These are phyloP conservation scores for Ormosia emarginata DNA, from an alignment of 306 rosid species.

Conservation along the genomic window DNA sequence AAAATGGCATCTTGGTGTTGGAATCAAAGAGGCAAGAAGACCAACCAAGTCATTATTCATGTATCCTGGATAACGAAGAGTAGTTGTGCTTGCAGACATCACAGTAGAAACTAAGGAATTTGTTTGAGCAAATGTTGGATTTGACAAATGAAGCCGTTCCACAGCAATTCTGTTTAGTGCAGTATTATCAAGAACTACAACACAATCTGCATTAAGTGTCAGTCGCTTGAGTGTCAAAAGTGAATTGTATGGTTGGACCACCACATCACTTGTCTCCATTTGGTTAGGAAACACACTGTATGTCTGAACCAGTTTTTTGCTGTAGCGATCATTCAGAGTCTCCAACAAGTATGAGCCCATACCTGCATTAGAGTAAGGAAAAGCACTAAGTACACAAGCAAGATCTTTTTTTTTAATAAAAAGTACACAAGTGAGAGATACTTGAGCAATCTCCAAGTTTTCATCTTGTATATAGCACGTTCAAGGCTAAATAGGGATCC, in stretches of 20 bases:
- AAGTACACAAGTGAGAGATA: conserved; percentile 5
- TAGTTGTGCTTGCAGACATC: conserved; percentile 98
- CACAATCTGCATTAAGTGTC: conserved; percentile 97
- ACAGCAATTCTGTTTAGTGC: conserved; percentile 96
- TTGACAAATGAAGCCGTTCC: conserved; percentile 94
- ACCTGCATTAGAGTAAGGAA: conserved; percentile 42
- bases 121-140: conserved; percentile 97
- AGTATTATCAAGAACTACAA: conserved; percentile 98
- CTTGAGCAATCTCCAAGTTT: conserved; percentile 5
- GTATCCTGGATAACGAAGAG: conserved; percentile 97
- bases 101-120: conserved; percentile 97
- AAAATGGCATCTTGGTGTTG: conserved; percentile 98
- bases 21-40: conserved; percentile 94
- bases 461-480: background rate
- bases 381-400: background rate
- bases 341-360: conserved; percentile 98
- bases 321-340: conserved; percentile 95
- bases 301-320: conserved; percentile 97
- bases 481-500: background rate
- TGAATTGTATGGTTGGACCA: conserved; percentile 98
- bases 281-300: conserved; percentile 99
- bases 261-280: conserved; percentile 99
- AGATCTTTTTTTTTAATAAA: background rate
- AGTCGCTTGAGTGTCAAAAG: conserved; percentile 93
- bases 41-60: conserved; percentile 99